These are phyloP conservation scores for Ophiostoma piceae DNA, from an alignment of 2,329 filamentous ascomycete species.

Conservation along the genomic window DNA sequence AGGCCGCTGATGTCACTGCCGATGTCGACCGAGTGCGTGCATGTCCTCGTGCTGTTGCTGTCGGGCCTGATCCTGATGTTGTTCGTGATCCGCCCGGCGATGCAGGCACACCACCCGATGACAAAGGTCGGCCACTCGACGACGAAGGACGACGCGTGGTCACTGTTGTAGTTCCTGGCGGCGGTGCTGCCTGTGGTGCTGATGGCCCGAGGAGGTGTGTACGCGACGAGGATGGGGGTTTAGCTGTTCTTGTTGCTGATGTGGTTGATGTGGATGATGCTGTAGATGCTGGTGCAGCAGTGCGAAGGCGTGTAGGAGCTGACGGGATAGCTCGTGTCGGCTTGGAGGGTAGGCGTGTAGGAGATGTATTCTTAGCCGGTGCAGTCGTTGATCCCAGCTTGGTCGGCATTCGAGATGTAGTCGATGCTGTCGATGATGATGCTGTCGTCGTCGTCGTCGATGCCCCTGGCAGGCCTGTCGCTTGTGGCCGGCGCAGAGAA, in stretches of 20 bases:
- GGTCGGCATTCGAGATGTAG: not conserved
- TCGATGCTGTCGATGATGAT: not conserved
- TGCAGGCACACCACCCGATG: not conserved
- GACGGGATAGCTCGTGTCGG: not conserved
- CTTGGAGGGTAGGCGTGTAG: not conserved
- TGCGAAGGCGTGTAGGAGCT: not conserved
- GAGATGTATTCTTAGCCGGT: not conserved
- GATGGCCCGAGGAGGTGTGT: constrained; percentile 10
- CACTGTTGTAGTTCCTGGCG: constrained; percentile 20
- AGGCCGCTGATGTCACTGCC: constrained; percentile 14
- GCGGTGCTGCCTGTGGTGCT: not conserved
- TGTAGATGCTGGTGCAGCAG: not conserved
- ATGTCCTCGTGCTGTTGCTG: constrained; percentile 17
- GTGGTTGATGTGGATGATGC: not conserved
- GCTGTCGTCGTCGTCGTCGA: not conserved
- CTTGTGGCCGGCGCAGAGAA: constrained; percentile 44
- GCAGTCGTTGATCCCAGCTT: not conserved
- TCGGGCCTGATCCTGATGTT: not conserved
- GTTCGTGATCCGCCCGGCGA: not conserved
- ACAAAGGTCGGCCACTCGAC: constrained; percentile 14
- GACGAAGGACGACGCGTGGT: constrained; percentile 29
- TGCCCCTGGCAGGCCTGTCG: constrained; percentile 17
- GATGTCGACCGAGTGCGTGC: constrained; percentile 26
- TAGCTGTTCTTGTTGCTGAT: not conserved
- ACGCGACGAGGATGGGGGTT: constrained; percentile 22